Percentiles rank a stretch among this genome's conserved stretches.
Evolutionary conservation across 257 asterid genomes (phyloP).

Genomic region (Nicotiana sylvestris): DNA sequence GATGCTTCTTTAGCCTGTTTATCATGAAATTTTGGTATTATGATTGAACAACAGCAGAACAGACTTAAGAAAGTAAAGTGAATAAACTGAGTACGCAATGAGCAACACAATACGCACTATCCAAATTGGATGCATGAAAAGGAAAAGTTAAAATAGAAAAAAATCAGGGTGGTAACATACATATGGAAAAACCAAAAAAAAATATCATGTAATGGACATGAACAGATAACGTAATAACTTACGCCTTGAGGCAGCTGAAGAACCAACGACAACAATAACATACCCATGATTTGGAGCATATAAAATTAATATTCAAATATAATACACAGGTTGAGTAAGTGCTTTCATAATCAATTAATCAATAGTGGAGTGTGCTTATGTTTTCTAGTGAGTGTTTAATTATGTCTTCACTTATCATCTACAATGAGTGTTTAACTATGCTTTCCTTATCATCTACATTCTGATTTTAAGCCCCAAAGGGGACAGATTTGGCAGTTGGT

Average conservation of each 20-base stretch:
- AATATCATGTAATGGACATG: not conserved
- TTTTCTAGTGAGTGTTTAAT: not conserved
- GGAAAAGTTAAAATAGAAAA: not conserved
- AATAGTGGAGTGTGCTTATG: not conserved
- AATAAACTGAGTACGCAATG: not conserved
- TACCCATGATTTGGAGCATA: too few species aligned
- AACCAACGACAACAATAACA: too few species aligned
- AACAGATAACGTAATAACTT: not conserved
- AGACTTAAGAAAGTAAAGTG: not conserved
- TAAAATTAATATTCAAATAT: too few species aligned
- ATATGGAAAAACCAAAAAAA: not conserved
- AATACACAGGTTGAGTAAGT: too few species aligned
- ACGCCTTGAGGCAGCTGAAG: too few species aligned
- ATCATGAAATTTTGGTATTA: conserved; percentile 15
- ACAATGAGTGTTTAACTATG: not conserved
- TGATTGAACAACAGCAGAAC: not conserved
- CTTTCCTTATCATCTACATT: not conserved
- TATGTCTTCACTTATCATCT: not conserved
- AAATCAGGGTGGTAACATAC: not conserved
- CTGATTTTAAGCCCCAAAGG: not conserved
- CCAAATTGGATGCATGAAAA: not conserved
- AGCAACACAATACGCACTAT: not conserved
- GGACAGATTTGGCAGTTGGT: conserved; percentile 1
- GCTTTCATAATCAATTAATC: too few species aligned
- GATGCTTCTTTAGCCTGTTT: conserved; percentile 78